Percentiles rank a stretch among this genome's conserved stretches.
These are phyloP conservation scores for Salix dunnii DNA, from an alignment of 345 rosid genomes.

Conservation along the genomic window DNA sequence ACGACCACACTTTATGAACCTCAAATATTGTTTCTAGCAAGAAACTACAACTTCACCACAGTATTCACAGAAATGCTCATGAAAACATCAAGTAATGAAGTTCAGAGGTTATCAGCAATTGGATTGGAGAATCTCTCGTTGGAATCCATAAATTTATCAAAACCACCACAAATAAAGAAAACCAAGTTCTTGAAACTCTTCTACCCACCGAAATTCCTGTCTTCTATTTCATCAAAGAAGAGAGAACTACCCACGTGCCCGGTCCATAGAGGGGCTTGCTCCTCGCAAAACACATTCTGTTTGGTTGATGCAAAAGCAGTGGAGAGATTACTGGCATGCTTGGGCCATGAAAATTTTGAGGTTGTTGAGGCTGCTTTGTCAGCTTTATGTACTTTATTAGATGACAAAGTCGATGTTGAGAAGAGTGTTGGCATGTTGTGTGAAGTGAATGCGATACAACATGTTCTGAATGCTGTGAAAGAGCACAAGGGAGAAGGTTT, in stretches of 20 bases:
- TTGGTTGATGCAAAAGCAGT: conserved; percentile 80
- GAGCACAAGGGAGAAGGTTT: conserved; percentile 65
- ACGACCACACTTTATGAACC: conserved; percentile 77
- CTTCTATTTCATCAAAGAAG: conserved; percentile 46
- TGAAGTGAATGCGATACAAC: conserved; percentile 50
- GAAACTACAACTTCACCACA: conserved; percentile 57
- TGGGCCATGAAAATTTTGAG: conserved; percentile 66
- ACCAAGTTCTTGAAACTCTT: conserved; percentile 44
- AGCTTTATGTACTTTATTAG: conserved; percentile 75
- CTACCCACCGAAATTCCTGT: conserved; percentile 41
- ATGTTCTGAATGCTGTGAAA: conserved; percentile 57
- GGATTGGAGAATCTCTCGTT: conserved; percentile 81
- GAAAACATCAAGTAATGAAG: conserved; percentile 73
- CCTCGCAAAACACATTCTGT: conserved; percentile 77
- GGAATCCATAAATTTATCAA: conserved; percentile 56
- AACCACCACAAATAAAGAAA: conserved; percentile 40
- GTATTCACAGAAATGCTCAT: conserved; percentile 69
- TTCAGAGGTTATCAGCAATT: conserved; percentile 73
- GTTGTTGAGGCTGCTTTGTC: conserved; percentile 82
- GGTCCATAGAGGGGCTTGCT: conserved; percentile 79
- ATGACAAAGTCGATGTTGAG: conserved; percentile 75
- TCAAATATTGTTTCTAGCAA: conserved; percentile 58
- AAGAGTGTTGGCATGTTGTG: conserved; percentile 57
- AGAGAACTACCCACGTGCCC: conserved; percentile 43
- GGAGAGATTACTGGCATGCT: conserved; percentile 62